phyloP scores from a whole-genome alignment of 345 rosid genomes.

The Geranium brycei region DNA sequence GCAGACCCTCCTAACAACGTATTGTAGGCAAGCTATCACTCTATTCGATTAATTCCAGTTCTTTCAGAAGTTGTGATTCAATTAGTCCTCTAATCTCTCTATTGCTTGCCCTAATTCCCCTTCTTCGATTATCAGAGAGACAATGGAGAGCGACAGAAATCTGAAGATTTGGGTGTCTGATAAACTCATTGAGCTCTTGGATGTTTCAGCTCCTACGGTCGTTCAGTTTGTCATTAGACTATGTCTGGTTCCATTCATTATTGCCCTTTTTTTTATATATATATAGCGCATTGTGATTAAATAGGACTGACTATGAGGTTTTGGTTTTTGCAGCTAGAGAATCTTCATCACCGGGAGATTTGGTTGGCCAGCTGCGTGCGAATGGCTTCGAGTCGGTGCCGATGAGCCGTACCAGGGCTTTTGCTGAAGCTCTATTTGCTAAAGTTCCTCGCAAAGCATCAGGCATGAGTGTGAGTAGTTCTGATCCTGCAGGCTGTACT shows the following conservation, averaged over 20 bases:
- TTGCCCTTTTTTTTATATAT: background rate
- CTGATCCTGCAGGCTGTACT: background rate
- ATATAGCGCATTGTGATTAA: background rate
- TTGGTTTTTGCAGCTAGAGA: conserved; percentile 46
- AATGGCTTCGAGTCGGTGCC: background rate
- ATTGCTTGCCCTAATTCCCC: no score
- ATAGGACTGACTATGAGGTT: background rate
- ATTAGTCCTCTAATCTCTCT: no score
- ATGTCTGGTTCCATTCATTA: conserved; percentile 22
- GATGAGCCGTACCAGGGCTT: conserved; percentile 10
- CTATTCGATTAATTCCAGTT: no score
- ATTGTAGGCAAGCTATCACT: no score
- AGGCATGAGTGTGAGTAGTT: conserved; percentile 5
- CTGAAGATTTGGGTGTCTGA: conserved; percentile 84
- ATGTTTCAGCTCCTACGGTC: conserved; percentile 58
- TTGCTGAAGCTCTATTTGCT: conserved; percentile 11
- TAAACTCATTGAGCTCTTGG: conserved; percentile 55
- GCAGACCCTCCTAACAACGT: no score
- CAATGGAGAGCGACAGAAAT: conserved; percentile 42
- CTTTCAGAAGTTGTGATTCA: no score
- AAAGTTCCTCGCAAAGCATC: conserved; percentile 17
- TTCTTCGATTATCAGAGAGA: background rate
- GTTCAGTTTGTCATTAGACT: conserved; percentile 63
- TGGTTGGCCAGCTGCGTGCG: conserved; percentile 16
- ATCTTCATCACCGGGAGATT: conserved; percentile 46